These are phyloP conservation scores for Artemisia tridentata DNA, from an alignment of 129 eudicot species.

Conservation along the genomic window DNA sequence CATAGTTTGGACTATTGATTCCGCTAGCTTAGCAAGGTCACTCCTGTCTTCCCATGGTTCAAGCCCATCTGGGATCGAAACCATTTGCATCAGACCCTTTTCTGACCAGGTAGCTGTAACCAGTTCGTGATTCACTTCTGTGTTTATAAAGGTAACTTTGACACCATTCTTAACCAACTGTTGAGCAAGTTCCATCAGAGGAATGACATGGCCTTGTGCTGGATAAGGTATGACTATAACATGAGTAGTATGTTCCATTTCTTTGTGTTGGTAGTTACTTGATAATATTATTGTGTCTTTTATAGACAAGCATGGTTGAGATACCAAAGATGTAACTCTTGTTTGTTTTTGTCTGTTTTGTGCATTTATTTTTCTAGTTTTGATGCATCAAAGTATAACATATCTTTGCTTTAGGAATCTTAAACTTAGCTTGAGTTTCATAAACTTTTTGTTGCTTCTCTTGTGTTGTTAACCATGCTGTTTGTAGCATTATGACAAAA, in stretches of 20 bases:
- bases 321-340: slow-evolving; percentile 14
- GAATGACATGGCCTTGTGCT: slow-evolving; percentile 59
- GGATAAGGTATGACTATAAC: slow-evolving; percentile 50
- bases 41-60: slow-evolving; percentile 31
- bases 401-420: too few relatives aligned
- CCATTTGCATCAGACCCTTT: slow-evolving; percentile 28
- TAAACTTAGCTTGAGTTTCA: background rate
- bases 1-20: slow-evolving; percentile 15
- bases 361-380: background rate
- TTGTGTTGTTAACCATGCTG: slow-evolving; percentile 4
- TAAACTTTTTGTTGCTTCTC: slow-evolving; percentile 10
- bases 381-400: background rate
- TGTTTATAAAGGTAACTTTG: slow-evolving; percentile 44
- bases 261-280: slow-evolving; percentile 4
- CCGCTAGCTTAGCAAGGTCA: background rate
- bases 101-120: slow-evolving; percentile 27
- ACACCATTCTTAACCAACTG: slow-evolving; percentile 39
- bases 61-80: slow-evolving; percentile 38
- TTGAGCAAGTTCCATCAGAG: slow-evolving; percentile 41
- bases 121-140: slow-evolving; percentile 27
- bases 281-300: background rate
- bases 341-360: slow-evolving; percentile 1
- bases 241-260: slow-evolving; percentile 16
- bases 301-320: slow-evolving; percentile 18
- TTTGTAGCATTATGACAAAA: slow-evolving; percentile 5